Percentiles rank a stretch among this genome's conserved stretches.
Conservation (phyloP, 352 stramenopile species). For the Pythium dissotocum region DNA sequence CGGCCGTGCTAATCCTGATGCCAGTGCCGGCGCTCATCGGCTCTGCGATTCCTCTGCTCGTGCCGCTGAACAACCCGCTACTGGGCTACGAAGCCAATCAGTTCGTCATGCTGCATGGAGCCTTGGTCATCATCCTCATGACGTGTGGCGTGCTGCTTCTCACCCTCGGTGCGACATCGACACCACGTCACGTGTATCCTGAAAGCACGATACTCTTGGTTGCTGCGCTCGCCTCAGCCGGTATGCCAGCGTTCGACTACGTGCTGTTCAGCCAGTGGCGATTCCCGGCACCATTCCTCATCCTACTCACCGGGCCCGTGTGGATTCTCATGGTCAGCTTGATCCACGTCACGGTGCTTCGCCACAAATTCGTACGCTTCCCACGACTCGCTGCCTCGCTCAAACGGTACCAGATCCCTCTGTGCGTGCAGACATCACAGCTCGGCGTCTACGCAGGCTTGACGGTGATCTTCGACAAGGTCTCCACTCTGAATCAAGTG, state of each 20-base stretch:
- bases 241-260: background rate
- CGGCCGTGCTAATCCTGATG: conserved; percentile 3
- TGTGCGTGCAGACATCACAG: conserved; percentile 9
- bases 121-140: background rate
- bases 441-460: conserved; percentile 8
- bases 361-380: background rate
- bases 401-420: background rate
- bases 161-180: background rate
- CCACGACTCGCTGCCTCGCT: background rate
- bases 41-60: background rate
- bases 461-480: conserved; percentile 11
- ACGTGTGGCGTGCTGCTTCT: conserved; percentile 5
- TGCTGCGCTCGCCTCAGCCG: background rate
- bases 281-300: conserved; percentile 16
- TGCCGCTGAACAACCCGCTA: conserved; percentile 4
- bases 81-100: background rate
- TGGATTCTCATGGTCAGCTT: background rate
- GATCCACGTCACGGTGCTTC: conserved; percentile 1
- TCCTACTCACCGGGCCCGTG: background rate
- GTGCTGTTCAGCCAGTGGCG: background rate
- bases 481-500: conserved; percentile 4
- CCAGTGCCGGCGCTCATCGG: background rate
- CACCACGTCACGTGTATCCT: conserved; percentile 8
- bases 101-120: background rate
- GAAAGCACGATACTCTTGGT: background rate